These are phyloP conservation scores for Arabidopsis thaliana DNA, from an alignment of 345 rosid genomes.

Conservation along the genomic window DNA sequence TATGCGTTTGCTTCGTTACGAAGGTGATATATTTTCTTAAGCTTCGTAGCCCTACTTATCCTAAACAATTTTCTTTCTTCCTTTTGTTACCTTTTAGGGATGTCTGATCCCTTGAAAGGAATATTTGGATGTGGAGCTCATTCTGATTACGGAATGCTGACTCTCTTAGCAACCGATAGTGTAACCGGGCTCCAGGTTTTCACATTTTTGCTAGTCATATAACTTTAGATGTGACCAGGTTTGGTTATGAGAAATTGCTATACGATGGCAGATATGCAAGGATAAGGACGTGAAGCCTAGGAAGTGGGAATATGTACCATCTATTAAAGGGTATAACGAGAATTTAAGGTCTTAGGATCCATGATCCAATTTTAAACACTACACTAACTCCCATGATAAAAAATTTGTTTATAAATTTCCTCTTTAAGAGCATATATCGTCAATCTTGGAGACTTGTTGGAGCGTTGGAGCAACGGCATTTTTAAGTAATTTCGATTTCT, in stretches of 20 bases:
- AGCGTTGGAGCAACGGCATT: constrained; percentile 86
- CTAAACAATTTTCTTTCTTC: background rate
- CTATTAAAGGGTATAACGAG: constrained; percentile 73
- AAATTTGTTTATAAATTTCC: background rate
- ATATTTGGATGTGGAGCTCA: constrained; percentile 89
- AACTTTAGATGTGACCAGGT: constrained; percentile 47
- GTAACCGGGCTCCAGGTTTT: constrained; percentile 72
- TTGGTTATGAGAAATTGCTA: constrained; percentile 48
- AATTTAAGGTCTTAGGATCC: constrained; percentile 29
- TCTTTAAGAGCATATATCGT: constrained; percentile 51
- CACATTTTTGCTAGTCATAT: background rate
- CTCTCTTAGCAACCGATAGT: constrained; percentile 78
- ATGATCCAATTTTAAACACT: constrained; percentile 51
- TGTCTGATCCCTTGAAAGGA: constrained; percentile 76
- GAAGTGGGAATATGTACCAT: constrained; percentile 76
- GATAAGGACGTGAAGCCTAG: constrained; percentile 70
- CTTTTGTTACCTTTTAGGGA: constrained; percentile 1
- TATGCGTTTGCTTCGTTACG: constrained; percentile 71
- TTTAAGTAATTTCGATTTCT: constrained; percentile 58
- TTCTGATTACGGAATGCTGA: constrained; percentile 80
- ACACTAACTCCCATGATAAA: background rate
- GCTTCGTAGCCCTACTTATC: constrained; percentile 38
- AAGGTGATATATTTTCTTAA: constrained; percentile 56
- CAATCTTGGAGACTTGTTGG: constrained; percentile 85
- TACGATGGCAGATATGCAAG: constrained; percentile 67